phyloP scores from a whole-genome alignment of 331 rosid species.

The Stylosanthes scabra region DNA sequence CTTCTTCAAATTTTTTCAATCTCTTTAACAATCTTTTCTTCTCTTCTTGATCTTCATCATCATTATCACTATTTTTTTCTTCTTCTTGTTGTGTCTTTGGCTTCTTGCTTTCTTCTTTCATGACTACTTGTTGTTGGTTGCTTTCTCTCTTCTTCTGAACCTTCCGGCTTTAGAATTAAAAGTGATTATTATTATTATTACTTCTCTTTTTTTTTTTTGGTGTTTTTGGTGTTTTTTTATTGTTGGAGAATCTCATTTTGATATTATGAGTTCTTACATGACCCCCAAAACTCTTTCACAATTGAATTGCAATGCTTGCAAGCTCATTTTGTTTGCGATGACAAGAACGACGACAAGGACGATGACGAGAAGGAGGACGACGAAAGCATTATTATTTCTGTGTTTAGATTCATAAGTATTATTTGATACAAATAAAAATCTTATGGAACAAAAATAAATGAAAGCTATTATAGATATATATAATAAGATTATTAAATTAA shows the following conservation, averaged over 20 bases:
- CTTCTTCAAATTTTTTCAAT: neutral
- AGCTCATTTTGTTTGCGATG: too few species aligned
- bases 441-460: too few species aligned
- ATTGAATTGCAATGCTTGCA: constrained; percentile 30
- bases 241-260: neutral
- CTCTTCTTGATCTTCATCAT: neutral
- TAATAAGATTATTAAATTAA: neutral
- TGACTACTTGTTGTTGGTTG: too few species aligned
- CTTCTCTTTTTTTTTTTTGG: too few species aligned
- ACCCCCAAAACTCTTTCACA: constrained; percentile 24
- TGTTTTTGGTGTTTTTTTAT: neutral
- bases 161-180: neutral
- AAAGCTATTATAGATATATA: too few species aligned
- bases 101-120: neutral
- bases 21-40: neutral
- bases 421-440: too few species aligned
- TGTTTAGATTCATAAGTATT: too few species aligned
- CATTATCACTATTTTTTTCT: too few species aligned
- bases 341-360: too few species aligned
- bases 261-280: constrained; percentile 9
- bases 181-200: too few species aligned
- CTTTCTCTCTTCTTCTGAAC: neutral
- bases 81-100: neutral
- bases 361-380: too few species aligned
- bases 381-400: too few species aligned